Evolutionary conservation across 2,329 filamentous ascomycete species (phyloP).

Genomic region (Orbilia brochopaga): DNA sequence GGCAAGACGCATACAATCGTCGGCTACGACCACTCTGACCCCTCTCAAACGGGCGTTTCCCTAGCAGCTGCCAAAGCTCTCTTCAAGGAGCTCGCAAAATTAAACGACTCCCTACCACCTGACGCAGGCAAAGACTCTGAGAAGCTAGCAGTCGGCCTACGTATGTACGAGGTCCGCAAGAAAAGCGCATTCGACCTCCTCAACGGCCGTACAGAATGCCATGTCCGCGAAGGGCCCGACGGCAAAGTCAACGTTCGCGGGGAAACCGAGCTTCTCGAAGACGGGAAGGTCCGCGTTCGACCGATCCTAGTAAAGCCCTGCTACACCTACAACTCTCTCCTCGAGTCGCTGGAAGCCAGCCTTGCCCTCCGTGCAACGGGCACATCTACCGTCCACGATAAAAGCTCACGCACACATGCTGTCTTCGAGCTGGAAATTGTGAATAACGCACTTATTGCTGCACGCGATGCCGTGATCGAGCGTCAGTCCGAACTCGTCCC

Average conservation of each 20-base stretch:
- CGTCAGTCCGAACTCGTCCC: conserved; percentile 61
- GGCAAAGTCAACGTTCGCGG: conserved; percentile 59
- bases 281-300: conserved; percentile 59
- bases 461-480: conserved; percentile 58
- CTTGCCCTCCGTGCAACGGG: conserved; percentile 57
- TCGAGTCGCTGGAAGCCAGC: conserved; percentile 55
- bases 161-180: conserved; percentile 60
- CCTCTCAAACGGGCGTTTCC: conserved; percentile 58
- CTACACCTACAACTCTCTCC: conserved; percentile 58
- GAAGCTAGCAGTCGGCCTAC: conserved; percentile 58
- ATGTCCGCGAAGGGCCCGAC: conserved; percentile 59
- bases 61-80: conserved; percentile 57
- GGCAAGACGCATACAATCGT: conserved; percentile 60
- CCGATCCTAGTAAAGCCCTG: conserved; percentile 58
- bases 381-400: conserved; percentile 59
- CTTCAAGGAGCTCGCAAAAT: conserved; percentile 53
- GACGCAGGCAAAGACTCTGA: conserved; percentile 2
- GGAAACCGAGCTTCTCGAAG: conserved; percentile 59
- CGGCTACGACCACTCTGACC: conserved; percentile 59
- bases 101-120: conserved; percentile 52
- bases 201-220: conserved; percentile 58
- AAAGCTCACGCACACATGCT: conserved; percentile 61
- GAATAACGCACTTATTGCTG: conserved; percentile 57
- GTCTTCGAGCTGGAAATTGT: conserved; percentile 60
- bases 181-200: conserved; percentile 60